Evolutionary conservation across 176 grass and related monocot genomes (phyloP).

Genomic region (Dendrocalamus sinicus): DNA sequence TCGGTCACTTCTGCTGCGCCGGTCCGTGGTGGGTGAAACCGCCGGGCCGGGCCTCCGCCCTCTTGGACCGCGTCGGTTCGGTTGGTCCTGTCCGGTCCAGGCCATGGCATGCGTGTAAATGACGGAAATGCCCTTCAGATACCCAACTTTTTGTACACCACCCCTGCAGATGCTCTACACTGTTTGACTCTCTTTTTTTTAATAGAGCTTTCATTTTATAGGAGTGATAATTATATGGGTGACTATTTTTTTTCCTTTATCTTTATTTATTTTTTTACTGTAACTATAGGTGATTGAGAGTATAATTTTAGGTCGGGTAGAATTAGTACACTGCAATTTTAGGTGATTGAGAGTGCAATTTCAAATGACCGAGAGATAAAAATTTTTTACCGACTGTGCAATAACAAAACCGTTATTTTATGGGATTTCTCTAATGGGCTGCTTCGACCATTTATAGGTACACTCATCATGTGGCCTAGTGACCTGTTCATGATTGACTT

Average conservation of each 20-base stretch:
- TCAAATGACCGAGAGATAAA: no score
- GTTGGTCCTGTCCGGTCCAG: not conserved
- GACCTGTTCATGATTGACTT: no score
- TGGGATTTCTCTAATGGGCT: not conserved
- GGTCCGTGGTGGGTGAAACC: not conserved
- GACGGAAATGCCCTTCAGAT: not conserved
- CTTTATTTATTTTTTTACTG: no score
- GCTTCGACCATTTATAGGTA: not conserved
- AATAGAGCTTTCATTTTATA: not conserved
- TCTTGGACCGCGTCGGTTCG: not conserved
- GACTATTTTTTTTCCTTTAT: no score
- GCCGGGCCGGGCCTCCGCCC: no score
- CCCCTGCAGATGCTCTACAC: not conserved
- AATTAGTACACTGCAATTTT: no score
- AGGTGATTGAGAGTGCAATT: no score
- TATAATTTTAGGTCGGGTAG: rapidly evolving
- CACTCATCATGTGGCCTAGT: no score
- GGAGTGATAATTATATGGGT: rapidly evolving
- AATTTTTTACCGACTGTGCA: no score
- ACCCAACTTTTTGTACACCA: not conserved
- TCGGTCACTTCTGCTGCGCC: not conserved
- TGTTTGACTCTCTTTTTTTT: not conserved
- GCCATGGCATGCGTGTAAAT: not conserved
- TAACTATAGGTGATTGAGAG: no score
- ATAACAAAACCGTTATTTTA: not conserved